Evolutionary conservation across 805 yeast species (phyloP).

Genomic region (Torulaspora quercuum): DNA sequence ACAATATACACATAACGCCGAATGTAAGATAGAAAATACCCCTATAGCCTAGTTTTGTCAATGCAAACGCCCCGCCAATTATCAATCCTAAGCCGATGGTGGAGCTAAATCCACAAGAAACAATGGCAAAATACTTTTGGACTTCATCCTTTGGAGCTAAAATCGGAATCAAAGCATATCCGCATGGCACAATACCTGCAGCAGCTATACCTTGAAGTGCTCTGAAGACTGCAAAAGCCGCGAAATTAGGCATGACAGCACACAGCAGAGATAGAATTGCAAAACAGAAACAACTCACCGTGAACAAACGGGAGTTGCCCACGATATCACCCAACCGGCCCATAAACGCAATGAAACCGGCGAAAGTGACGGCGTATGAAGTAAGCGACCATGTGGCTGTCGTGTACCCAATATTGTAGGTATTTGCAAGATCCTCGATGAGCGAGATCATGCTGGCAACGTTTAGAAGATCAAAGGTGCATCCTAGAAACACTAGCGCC

Average conservation of each 20-base stretch:
- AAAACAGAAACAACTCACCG: constrained; percentile 24
- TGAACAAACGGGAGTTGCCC: constrained; percentile 39
- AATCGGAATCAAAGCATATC: constrained; percentile 36
- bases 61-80: constrained; percentile 46
- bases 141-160: constrained; percentile 32
- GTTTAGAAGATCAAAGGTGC: constrained; percentile 24
- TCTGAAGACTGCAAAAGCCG: constrained; percentile 41
- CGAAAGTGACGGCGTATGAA: constrained; percentile 44
- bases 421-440: constrained; percentile 17
- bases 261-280: constrained; percentile 34
- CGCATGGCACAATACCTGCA: constrained; percentile 41
- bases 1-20: constrained; percentile 29
- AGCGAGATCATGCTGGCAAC: constrained; percentile 25
- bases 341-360: constrained; percentile 42
- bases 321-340: constrained; percentile 44
- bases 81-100: constrained; percentile 41
- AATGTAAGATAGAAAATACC: constrained; percentile 41
- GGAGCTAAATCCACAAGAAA: constrained; percentile 31
- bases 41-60: constrained; percentile 39
- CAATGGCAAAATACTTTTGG: constrained; percentile 29
- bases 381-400: constrained; percentile 40
- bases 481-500: constrained; percentile 12
- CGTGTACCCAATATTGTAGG: constrained; percentile 17
- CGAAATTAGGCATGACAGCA: constrained; percentile 39
- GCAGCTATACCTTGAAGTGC: constrained; percentile 47